Conservation (phyloP, 2,329 filamentous ascomycete genomes). For the Aspergillus japonicus region DNA sequence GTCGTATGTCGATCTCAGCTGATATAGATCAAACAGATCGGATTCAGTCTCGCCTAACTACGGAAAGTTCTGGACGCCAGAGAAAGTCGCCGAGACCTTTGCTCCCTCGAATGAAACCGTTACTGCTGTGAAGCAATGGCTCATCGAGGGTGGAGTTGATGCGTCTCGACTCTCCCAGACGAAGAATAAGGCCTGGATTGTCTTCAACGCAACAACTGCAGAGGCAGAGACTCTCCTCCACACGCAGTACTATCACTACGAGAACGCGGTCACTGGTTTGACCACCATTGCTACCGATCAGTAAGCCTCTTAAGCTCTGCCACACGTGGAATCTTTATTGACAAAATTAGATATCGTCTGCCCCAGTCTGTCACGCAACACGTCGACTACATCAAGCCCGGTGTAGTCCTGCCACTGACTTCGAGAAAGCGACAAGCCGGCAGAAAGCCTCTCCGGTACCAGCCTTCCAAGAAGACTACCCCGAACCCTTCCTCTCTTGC, state of each 20-base stretch:
- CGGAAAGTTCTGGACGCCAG: slow-evolving; percentile 32
- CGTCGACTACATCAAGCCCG: slow-evolving; percentile 8
- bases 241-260: slow-evolving; percentile 42
- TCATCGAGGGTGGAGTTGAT: slow-evolving; percentile 28
- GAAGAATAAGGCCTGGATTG: slow-evolving; percentile 40
- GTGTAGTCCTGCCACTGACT: neutral
- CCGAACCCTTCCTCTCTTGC: neutral
- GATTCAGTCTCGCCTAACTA: slow-evolving; percentile 39
- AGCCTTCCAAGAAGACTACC: neutral
- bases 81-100: slow-evolving; percentile 38
- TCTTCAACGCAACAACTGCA: slow-evolving; percentile 39
- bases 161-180: slow-evolving; percentile 28
- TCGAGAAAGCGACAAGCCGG: neutral
- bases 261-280: slow-evolving; percentile 31
- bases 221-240: slow-evolving; percentile 41
- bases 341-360: neutral
- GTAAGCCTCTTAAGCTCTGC: slow-evolving; percentile 22
- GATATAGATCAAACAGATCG: slow-evolving; percentile 18
- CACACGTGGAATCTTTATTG: neutral
- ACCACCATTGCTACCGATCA: slow-evolving; percentile 41
- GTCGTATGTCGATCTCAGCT: no score
- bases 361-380: slow-evolving; percentile 1
- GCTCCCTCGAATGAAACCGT: slow-evolving; percentile 32
- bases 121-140: slow-evolving; percentile 30
- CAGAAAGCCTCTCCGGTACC: neutral